Conservation (phyloP, 805 yeast species). For the Kodamaea fukazawae region DNA sequence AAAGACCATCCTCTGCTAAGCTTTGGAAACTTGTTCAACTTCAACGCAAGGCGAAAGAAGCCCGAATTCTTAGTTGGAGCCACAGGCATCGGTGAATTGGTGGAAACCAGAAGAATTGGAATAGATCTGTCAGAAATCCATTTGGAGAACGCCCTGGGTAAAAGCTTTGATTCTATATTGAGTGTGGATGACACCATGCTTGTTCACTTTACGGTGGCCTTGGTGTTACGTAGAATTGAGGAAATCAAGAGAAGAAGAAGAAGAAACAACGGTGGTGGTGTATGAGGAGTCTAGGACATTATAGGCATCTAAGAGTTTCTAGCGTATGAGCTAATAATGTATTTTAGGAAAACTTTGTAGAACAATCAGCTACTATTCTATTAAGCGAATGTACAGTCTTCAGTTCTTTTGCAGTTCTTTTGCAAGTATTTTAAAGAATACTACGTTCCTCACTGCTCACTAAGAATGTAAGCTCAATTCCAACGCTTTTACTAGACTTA, state of each 20-base stretch:
- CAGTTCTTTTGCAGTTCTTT: too few relatives aligned
- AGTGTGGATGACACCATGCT: conserved; percentile 5
- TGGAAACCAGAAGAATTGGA: conserved; percentile 3
- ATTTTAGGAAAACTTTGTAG: too few relatives aligned
- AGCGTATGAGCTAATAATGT: too few relatives aligned
- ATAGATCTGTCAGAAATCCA: conserved; percentile 3
- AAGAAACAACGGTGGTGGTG: too few relatives aligned
- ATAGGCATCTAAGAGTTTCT: too few relatives aligned
- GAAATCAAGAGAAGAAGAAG: conserved; percentile 2
- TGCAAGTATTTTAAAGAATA: too few relatives aligned
- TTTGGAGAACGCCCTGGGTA: conserved; percentile 1
- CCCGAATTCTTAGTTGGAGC: conserved; percentile 8
- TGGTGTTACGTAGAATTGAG: conserved; percentile 8
- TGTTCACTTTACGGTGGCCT: conserved; percentile 8
- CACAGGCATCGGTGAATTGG: conserved; percentile 6
- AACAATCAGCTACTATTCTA: too few relatives aligned
- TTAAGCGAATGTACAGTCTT: too few relatives aligned
- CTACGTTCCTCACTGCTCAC: too few relatives aligned
- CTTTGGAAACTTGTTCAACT: neutral
- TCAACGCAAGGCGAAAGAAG: neutral
- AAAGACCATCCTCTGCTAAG: conserved; percentile 2
- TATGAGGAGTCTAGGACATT: too few relatives aligned
- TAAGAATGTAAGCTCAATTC: too few relatives aligned
- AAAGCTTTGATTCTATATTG: conserved; percentile 1
- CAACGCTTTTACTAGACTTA: too few relatives aligned